Evolutionary conservation across 257 asterid species (phyloP).

Genomic region (Jasminum sambac): DNA sequence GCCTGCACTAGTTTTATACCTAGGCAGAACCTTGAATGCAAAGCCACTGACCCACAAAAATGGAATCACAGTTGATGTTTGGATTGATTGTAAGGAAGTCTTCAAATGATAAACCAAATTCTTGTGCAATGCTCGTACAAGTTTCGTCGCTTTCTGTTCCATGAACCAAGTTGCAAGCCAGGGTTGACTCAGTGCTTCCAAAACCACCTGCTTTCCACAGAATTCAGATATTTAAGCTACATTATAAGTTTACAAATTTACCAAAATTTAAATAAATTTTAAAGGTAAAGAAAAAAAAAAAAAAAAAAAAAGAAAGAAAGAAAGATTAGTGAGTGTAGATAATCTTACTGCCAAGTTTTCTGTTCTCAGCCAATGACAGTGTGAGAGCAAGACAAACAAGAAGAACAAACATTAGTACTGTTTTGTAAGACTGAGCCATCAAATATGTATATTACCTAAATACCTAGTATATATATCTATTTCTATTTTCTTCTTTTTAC

Average conservation of each 20-base stretch:
- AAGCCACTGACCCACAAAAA: constrained; percentile 39
- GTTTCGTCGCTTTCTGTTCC: constrained; percentile 30
- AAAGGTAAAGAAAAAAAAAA: too few relatives aligned
- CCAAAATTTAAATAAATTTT: too few relatives aligned
- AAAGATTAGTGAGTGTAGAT: neutral
- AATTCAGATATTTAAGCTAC: neutral
- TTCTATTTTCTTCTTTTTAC: too few relatives aligned
- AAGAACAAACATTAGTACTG: constrained; percentile 12
- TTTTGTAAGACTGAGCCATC: constrained; percentile 7
- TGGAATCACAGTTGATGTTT: constrained; percentile 26
- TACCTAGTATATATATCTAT: too few relatives aligned
- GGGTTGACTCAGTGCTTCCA: neutral
- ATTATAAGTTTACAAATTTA: too few relatives aligned
- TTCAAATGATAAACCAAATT: constrained; percentile 10
- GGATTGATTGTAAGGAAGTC: constrained; percentile 26
- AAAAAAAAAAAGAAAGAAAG: too few relatives aligned
- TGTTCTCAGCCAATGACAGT: constrained; percentile 2
- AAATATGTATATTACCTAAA: too few relatives aligned
- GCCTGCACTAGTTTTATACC: neutral
- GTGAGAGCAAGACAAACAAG: constrained; percentile 15
- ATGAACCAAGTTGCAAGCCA: constrained; percentile 12
- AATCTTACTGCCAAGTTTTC: neutral
- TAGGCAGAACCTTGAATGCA: constrained; percentile 26
- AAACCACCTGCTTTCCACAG: constrained; percentile 22
- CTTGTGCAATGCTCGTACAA: constrained; percentile 14